Evolutionary conservation across 2,329 filamentous ascomycete genomes (phyloP).

Genomic region (Acrocalymma vagum): DNA sequence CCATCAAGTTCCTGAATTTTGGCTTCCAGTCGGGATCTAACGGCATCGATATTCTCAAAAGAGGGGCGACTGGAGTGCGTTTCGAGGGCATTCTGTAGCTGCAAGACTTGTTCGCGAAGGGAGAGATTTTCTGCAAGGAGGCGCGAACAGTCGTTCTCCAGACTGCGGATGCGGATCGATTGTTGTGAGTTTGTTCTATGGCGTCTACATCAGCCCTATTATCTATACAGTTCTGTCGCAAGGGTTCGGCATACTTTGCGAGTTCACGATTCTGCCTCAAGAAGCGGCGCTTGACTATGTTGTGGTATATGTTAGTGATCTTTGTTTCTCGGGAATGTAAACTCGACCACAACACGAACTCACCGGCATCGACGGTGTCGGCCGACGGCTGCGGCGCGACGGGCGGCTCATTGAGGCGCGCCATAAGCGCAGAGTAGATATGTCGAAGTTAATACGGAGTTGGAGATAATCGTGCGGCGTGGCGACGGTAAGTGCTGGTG

Average conservation of each 20-base stretch:
- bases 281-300: slow-evolving; percentile 76
- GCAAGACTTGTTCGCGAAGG: slow-evolving; percentile 74
- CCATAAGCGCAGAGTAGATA: slow-evolving; percentile 67
- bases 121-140: slow-evolving; percentile 82
- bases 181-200: slow-evolving; percentile 76
- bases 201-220: slow-evolving; percentile 16
- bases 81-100: slow-evolving; percentile 73
- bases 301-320: slow-evolving; percentile 2
- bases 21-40: slow-evolving; percentile 74
- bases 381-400: slow-evolving; percentile 55
- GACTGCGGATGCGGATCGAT: slow-evolving; percentile 76
- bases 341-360: slow-evolving; percentile 48
- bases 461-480: slow-evolving; percentile 14
- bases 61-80: slow-evolving; percentile 67
- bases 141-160: slow-evolving; percentile 78
- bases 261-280: slow-evolving; percentile 86
- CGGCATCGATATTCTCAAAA: slow-evolving; percentile 71
- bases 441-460: slow-evolving; percentile 41
- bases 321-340: neutral
- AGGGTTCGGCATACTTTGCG: slow-evolving; percentile 57
- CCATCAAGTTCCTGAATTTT: slow-evolving; percentile 76
- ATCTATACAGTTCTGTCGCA: neutral
- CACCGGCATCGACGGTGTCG: slow-evolving; percentile 77
- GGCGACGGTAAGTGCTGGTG: slow-evolving; percentile 16
- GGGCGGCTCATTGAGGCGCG: slow-evolving; percentile 79